A percentile compares a stretch with the other conserved stretches of the same genome.
phyloP scores from a whole-genome alignment of 352 stramenopile species.

The Stramenopiles sp. region DNA sequence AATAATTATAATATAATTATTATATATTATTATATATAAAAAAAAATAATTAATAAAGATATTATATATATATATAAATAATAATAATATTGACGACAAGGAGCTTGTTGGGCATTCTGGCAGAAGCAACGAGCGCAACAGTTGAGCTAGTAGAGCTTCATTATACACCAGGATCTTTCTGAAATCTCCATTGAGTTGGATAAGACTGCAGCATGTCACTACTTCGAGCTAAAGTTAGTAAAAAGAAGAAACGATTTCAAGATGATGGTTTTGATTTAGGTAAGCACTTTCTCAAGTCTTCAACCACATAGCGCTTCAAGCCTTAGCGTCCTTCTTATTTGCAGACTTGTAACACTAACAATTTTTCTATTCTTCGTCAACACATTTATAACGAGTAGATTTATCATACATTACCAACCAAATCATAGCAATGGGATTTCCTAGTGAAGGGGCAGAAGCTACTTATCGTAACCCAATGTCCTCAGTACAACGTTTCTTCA shows the following conservation, averaged over 20 bases:
- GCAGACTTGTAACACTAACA: neutral
- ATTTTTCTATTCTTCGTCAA: neutral
- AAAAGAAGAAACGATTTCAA: conserved; percentile 7
- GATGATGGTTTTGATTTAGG: conserved; percentile 9
- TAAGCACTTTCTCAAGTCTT: neutral
- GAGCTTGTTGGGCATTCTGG: too few relatives aligned
- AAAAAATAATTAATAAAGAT: too few relatives aligned
- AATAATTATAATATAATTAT: too few relatives aligned
- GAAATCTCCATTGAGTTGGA: too few relatives aligned
- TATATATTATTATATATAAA: too few relatives aligned
- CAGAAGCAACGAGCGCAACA: too few relatives aligned
- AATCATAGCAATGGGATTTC: conserved; percentile 11
- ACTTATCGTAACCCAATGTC: neutral
- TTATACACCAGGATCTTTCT: too few relatives aligned
- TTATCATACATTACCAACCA: conserved; percentile 2
- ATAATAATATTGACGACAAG: too few relatives aligned
- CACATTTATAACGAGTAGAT: neutral
- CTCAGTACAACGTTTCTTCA: neutral
- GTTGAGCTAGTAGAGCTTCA: too few relatives aligned
- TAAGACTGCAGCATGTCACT: too few relatives aligned
- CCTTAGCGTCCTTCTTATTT: too few relatives aligned
- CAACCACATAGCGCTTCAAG: neutral
- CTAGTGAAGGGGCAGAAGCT: neutral
- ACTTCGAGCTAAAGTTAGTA: neutral
- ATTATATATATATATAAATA: too few relatives aligned